These are phyloP conservation scores for Solanum aculeatissimum DNA, from an alignment of 305 asterid genomes.

Conservation along the genomic window DNA sequence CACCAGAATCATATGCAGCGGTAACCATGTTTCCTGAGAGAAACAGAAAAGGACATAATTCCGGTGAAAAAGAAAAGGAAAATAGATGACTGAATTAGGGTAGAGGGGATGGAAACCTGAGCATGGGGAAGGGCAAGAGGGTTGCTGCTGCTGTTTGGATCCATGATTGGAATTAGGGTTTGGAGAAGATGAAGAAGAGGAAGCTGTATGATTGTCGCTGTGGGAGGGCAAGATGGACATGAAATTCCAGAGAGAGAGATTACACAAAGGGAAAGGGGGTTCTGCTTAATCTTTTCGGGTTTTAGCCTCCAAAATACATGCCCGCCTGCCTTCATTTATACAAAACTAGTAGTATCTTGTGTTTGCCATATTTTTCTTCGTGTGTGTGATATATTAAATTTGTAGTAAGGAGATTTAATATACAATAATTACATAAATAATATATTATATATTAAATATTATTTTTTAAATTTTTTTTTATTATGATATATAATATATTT, in stretches of 20 bases:
- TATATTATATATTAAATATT: too few relatives aligned
- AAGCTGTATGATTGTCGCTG: slow-evolving; percentile 18
- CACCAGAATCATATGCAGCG: slow-evolving; percentile 17
- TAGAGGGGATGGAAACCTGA: not conserved
- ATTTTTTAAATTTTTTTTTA: too few relatives aligned
- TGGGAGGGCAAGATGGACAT: slow-evolving; percentile 80
- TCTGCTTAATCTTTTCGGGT: not conserved
- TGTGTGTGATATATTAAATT: too few relatives aligned
- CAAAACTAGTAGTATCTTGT: too few relatives aligned
- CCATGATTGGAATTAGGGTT: slow-evolving; percentile 21
- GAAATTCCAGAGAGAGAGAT: slow-evolving; percentile 15
- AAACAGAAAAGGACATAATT: not conserved
- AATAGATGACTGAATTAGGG: not conserved
- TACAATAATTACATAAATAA: too few relatives aligned
- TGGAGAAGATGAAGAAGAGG: slow-evolving; percentile 14
- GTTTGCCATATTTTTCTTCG: too few relatives aligned
- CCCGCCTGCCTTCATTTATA: not conserved
- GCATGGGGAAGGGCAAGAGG: not conserved
- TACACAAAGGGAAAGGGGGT: not conserved
- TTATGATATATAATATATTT: too few relatives aligned
- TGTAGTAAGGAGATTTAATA: too few relatives aligned
- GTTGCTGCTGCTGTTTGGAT: not conserved
- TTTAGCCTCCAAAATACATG: not conserved
- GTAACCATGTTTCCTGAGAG: slow-evolving; percentile 35
- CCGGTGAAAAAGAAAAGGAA: too few relatives aligned